Conservation (phyloP, 441 rosid species). For the Syzygium malaccense region DNA sequence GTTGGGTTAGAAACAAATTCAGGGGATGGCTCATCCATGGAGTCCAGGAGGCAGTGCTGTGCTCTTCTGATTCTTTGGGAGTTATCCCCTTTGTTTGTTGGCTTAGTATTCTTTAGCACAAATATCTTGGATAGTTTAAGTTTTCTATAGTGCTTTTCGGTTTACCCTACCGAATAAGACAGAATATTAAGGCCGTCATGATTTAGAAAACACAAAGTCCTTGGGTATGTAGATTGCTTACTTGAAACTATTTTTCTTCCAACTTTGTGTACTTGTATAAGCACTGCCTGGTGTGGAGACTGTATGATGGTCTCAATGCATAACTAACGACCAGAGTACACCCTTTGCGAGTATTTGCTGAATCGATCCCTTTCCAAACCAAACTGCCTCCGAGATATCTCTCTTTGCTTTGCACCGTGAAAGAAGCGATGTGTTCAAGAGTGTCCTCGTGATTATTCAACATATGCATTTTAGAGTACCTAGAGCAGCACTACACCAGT, state of each 20-base stretch:
- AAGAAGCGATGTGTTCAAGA: not conserved
- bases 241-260: not conserved
- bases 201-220: not conserved
- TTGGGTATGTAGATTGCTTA: not conserved
- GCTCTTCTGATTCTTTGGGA: not conserved
- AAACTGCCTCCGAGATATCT: not conserved
- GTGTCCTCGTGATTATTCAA: not conserved
- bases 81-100: not conserved
- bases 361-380: not conserved
- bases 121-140: not conserved
- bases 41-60: not conserved
- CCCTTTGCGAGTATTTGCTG: not conserved
- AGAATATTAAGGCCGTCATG: not conserved
- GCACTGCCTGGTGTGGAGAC: not conserved
- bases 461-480: not conserved
- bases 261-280: not conserved
- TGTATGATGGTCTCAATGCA: not conserved
- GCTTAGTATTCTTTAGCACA: not conserved
- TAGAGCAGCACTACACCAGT: not conserved
- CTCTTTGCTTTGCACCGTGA: not conserved
- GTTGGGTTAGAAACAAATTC: not conserved
- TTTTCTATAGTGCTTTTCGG: not conserved
- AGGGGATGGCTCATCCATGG: not conserved
- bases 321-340: not conserved
- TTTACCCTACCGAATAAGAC: not conserved